Conservation (phyloP, 805 yeast species). For the Wickerhamomyces silvicola region DNA sequence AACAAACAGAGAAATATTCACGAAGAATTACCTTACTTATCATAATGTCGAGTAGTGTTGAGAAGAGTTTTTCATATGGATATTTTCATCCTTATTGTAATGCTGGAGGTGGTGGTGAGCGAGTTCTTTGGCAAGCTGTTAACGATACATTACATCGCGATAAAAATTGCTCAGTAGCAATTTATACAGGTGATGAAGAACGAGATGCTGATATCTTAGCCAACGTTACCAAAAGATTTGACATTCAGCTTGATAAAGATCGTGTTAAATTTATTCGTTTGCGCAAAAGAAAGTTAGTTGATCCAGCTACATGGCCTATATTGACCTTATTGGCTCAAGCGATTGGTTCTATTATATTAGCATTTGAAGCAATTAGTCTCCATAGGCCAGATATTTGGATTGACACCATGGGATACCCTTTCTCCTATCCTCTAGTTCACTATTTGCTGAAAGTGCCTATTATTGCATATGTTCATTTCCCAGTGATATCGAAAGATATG, state of each 20-base stretch:
- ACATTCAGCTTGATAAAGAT: slow-evolving; percentile 40
- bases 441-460: slow-evolving; percentile 63
- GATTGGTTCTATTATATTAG: slow-evolving; percentile 63
- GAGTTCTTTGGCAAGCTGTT: slow-evolving; percentile 93
- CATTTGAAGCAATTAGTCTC: slow-evolving; percentile 61
- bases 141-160: slow-evolving; percentile 52
- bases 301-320: slow-evolving; percentile 65
- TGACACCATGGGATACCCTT: slow-evolving; percentile 94
- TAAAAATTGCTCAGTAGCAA: slow-evolving; percentile 46
- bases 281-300: slow-evolving; percentile 52
- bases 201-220: slow-evolving; percentile 42
- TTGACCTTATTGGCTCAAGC: slow-evolving; percentile 87
- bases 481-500: slow-evolving; percentile 88
- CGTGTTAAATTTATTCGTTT: slow-evolving; percentile 61
- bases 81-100: slow-evolving; percentile 94
- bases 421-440: slow-evolving; percentile 63
- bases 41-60: neutral
- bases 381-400: slow-evolving; percentile 82
- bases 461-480: slow-evolving; percentile 89
- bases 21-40: too few species aligned
- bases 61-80: slow-evolving; percentile 40
- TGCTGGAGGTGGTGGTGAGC: slow-evolving; percentile 98
- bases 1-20: too few species aligned
- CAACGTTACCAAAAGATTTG: slow-evolving; percentile 51
- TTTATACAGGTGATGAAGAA: slow-evolving; percentile 67